Base-by-base conservation (phyloP, 306 rosid species). In the Mimosa bimucronata region DNA sequence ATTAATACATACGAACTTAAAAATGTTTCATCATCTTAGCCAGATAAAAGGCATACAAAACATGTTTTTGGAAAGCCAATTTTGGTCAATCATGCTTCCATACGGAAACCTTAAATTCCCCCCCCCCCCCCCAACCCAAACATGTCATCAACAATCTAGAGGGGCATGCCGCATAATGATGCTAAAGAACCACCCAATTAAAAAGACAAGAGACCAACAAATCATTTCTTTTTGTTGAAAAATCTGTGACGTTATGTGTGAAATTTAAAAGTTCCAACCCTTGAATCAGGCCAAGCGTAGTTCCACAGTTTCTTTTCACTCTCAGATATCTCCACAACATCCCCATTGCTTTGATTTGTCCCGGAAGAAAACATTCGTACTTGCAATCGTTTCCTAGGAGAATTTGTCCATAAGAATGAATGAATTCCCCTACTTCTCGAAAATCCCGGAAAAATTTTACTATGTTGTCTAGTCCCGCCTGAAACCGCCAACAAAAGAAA, bases 211-310 rank as follows among this genome's bases (percentile, higher is more conserved):
- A 16, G 9, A n/a, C 31, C 60, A 28, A 1, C 1, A 50, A 10
- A 3, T 50, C 2, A 19, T 30, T 11, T 66, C 13, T 15, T 71
- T 37, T 5, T 44, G 12, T 45, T 23, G 28, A 37, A 67, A 66
- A 19, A 41, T 53, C 9, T 19, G 45, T 5, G 14, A 14, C 72
- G 45, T 37, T 19, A 37, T 2, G 78, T 44, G 37, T 3, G 9
- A 37, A 25, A 71, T 11, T 41, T 23, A 53, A n/a, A 77, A 64
- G 26, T 60, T 4, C 26, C 65, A 79, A 93, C 97, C 97, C 88
- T 90, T 60, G 58, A 77, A 83, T 91, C 91, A 11, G 91, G 85
- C 98, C 98, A 94, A 15, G 77, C 78, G 38, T 85, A 92, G 71
- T 81, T 86, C 64, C 74, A 71, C 28, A 81, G 90, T n/a, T 85